phyloP scores from a whole-genome alignment of 2,329 filamentous ascomycete genomes.

The Fusarium staphyleae region DNA sequence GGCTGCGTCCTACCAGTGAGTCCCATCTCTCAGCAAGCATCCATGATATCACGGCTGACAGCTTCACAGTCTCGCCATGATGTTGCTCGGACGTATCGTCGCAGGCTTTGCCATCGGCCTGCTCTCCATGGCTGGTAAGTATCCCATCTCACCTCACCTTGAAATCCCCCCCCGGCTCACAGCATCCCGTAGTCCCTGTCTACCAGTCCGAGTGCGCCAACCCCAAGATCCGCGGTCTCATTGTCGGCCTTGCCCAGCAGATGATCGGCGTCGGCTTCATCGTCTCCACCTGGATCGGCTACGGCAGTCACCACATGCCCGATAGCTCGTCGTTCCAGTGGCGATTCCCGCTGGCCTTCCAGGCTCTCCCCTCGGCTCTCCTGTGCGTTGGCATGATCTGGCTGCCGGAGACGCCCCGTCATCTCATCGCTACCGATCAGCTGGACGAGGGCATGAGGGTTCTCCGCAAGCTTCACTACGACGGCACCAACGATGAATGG shows the following conservation, averaged over 20 bases:
- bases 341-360: slow-evolving; percentile 39
- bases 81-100: slow-evolving; percentile 37
- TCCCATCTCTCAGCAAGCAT: not conserved
- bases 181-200: slow-evolving; percentile 26
- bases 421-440: slow-evolving; percentile 46
- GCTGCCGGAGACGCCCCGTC: slow-evolving; percentile 39
- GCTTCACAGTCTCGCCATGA: slow-evolving; percentile 44
- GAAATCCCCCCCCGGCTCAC: slow-evolving; percentile 56
- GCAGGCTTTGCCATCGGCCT: slow-evolving; percentile 38
- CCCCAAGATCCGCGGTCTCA: slow-evolving; percentile 44
- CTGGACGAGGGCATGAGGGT: slow-evolving; percentile 52
- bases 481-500: slow-evolving; percentile 62
- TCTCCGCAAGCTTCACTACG: slow-evolving; percentile 57
- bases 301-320: slow-evolving; percentile 41
- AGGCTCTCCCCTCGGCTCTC: slow-evolving; percentile 32
- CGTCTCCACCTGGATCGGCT: slow-evolving; percentile 54
- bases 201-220: slow-evolving; percentile 39
- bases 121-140: slow-evolving; percentile 51
- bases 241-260: slow-evolving; percentile 62
- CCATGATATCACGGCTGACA: slow-evolving; percentile 54
- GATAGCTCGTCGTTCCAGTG: slow-evolving; percentile 46
- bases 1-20: slow-evolving; percentile 51
- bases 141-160: slow-evolving; percentile 32
- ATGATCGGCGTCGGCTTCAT: slow-evolving; percentile 64
- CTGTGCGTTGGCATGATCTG: slow-evolving; percentile 36